Conservation (phyloP, 306 rosid genomes). For the Carpinus fangiana region DNA sequence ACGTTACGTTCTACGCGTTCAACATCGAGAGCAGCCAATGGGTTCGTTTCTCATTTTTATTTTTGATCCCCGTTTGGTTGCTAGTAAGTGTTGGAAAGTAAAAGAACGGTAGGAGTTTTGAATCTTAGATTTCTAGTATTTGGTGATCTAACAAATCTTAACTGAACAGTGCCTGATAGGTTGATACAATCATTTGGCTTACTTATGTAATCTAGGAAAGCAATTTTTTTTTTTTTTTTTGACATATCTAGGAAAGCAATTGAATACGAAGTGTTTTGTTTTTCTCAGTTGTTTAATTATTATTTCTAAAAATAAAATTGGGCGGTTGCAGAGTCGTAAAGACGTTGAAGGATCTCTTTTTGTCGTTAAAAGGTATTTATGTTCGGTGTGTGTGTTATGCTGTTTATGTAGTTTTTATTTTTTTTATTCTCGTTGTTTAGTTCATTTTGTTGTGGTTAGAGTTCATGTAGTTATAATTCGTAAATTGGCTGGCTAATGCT, state of each 20-base stretch:
- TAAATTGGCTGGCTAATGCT: constrained; percentile 2
- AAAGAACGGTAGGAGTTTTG: not conserved
- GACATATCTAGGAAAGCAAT: not conserved
- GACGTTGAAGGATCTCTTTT: constrained; percentile 99
- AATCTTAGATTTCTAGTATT: constrained; percentile 4
- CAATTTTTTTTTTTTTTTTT: too few species aligned
- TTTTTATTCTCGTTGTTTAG: not conserved
- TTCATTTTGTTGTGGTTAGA: not conserved
- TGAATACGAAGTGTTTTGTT: not conserved
- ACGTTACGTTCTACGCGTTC: constrained; percentile 84
- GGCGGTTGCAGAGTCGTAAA: constrained; percentile 81
- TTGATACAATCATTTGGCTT: not conserved
- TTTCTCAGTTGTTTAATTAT: not conserved
- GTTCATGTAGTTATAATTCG: not conserved
- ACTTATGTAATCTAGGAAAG: not conserved
- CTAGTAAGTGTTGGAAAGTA: constrained; percentile 5
- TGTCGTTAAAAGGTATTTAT: constrained; percentile 78
- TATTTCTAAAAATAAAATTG: constrained; percentile 1
- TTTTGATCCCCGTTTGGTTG: constrained; percentile 11
- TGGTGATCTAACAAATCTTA: not conserved
- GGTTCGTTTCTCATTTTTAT: constrained; percentile 51
- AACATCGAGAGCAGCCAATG: constrained; percentile 82
- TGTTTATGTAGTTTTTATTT: not conserved
- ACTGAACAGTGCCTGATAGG: not conserved
- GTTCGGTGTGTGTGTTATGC: not conserved